Percentiles rank a stretch among this genome's conserved stretches.
Evolutionary conservation across 1,284 basidiomycete species (phyloP).

Genomic region (Gymnopus androsaceus): DNA sequence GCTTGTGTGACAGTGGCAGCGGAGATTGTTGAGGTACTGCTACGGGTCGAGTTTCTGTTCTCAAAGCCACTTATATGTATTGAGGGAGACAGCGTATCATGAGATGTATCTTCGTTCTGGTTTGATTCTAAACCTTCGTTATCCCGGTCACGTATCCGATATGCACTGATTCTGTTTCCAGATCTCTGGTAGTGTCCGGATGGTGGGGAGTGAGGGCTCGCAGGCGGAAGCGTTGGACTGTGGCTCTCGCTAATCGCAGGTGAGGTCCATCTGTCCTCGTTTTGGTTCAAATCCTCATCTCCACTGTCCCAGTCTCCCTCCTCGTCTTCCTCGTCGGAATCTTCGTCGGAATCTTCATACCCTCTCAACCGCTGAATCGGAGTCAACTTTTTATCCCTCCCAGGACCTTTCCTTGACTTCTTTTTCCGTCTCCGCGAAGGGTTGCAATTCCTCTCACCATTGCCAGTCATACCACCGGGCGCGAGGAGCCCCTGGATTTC

Average conservation of each 20-base stretch:
- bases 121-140: not conserved
- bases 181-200: not conserved
- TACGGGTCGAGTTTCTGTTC: conserved; percentile 50
- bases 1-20: conserved; percentile 45
- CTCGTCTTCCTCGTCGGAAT: conserved; percentile 7
- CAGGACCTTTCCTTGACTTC: not conserved
- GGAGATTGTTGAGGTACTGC: conserved; percentile 48
- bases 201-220: conserved; percentile 30
- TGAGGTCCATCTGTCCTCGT: conserved; percentile 22
- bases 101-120: not conserved
- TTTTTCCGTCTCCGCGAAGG: not conserved
- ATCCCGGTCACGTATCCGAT: conserved; percentile 9
- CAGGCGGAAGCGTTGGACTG: conserved; percentile 38
- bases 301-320: too few relatives aligned
- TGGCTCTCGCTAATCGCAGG: conserved; percentile 36
- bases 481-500: conserved; percentile 16
- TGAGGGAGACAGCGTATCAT: not conserved
- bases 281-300: too few relatives aligned
- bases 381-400: conserved; percentile 4
- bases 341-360: conserved; percentile 6
- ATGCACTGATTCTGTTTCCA: conserved; percentile 9
- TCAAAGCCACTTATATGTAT: conserved; percentile 23
- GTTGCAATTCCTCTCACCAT: not conserved
- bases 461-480: conserved; percentile 1
- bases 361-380: conserved; percentile 12